These are phyloP conservation scores for Xylariaceae sp. DNA, from an alignment of 2,329 filamentous ascomycete species.

Conservation along the genomic window DNA sequence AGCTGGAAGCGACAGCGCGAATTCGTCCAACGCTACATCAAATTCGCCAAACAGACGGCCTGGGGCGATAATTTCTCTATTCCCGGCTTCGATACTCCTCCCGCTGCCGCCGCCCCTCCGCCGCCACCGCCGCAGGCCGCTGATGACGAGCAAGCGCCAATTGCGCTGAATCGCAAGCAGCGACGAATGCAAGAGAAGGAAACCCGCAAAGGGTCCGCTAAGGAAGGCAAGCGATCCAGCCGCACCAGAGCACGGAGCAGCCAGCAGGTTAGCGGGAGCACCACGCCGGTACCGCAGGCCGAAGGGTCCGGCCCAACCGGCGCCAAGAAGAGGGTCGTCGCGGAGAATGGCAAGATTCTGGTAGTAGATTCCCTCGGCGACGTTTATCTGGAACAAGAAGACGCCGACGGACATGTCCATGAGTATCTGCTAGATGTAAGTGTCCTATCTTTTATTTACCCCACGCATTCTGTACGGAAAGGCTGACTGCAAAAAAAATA, in stretches of 20 bases:
- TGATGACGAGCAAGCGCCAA: constrained; percentile 48
- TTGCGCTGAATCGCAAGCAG: constrained; percentile 75
- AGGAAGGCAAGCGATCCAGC: constrained; percentile 47
- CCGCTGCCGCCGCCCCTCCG: constrained; percentile 41
- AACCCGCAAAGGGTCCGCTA: constrained; percentile 63
- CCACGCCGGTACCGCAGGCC: constrained; percentile 52
- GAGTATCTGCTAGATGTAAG: constrained; percentile 87
- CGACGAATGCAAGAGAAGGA: constrained; percentile 86
- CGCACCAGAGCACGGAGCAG: constrained; percentile 34
- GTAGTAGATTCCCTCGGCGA: constrained; percentile 90
- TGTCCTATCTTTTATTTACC: constrained; percentile 23
- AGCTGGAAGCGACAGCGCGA: constrained; percentile 85
- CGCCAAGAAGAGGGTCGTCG: constrained; percentile 79
- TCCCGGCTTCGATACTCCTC: constrained; percentile 56
- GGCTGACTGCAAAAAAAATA: constrained; percentile 34
- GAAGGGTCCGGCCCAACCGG: constrained; percentile 59
- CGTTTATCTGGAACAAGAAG: constrained; percentile 90
- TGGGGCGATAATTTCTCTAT: constrained; percentile 82
- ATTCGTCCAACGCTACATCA: constrained; percentile 88
- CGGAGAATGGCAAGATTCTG: constrained; percentile 91
- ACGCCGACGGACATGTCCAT: constrained; percentile 76
- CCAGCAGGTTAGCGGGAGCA: constrained; percentile 42
- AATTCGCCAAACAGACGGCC: constrained; percentile 78
- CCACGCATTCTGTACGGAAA: background rate
- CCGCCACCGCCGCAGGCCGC: constrained; percentile 41